Percentiles rank a stretch among this genome's conserved stretches.
Conservation (phyloP, 805 yeast genomes). For the Myxozyma vanderwaltii region DNA sequence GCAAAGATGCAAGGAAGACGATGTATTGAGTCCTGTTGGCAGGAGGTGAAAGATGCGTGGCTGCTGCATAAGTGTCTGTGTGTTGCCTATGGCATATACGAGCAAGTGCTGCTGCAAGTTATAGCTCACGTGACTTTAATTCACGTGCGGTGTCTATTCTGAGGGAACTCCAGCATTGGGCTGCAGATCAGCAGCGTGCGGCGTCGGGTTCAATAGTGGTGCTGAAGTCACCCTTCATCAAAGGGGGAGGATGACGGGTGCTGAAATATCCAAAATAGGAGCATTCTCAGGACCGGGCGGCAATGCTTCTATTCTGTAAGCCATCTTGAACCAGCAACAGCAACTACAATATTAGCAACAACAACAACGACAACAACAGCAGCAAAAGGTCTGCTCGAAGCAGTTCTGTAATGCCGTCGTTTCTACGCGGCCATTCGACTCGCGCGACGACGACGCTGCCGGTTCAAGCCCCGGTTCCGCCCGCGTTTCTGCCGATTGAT, state of each 20-base stretch:
- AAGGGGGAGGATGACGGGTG: neutral
- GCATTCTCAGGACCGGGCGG: neutral
- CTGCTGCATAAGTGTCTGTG: conserved; percentile 1
- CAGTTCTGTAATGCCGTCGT: conserved; percentile 6
- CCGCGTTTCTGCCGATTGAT: conserved; percentile 9
- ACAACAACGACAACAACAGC: neutral
- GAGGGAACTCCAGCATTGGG: no score
- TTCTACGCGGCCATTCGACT: conserved; percentile 8
- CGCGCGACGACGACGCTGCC: conserved; percentile 7
- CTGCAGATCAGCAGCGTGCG: neutral
- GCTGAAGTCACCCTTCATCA: neutral
- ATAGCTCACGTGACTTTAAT: no score
- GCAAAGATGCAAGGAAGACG: neutral
- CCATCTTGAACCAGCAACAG: neutral
- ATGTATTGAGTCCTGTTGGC: neutral
- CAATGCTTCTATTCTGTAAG: neutral
- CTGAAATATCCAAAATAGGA: neutral
- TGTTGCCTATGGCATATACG: neutral
- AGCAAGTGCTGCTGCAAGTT: neutral
- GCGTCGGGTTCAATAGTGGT: neutral
- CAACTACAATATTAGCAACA: neutral
- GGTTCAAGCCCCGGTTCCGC: conserved; percentile 3
- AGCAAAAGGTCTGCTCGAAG: neutral
- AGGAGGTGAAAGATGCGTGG: conserved; percentile 2
- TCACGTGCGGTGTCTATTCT: no score